phyloP scores from a whole-genome alignment of 1,139 yeast species.

The Nadsonia starkeyi-henricii region DNA sequence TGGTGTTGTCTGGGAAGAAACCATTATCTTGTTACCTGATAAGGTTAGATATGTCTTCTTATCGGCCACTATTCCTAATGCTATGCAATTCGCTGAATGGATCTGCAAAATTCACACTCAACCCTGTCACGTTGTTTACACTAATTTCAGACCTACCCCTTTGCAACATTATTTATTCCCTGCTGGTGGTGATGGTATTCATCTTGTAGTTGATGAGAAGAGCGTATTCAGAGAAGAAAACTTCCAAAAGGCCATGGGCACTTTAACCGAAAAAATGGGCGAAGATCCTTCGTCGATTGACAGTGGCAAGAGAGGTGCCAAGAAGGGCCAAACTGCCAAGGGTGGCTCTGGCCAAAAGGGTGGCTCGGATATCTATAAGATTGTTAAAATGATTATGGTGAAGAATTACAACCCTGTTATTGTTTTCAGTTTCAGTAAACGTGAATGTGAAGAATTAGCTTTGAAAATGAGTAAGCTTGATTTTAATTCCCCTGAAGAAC shows the following conservation, averaged over 20 bases:
- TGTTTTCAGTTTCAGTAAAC: conserved; percentile 89
- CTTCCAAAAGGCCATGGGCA: conserved; percentile 96
- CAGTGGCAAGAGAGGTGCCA: conserved; percentile 17
- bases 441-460: conserved; percentile 92
- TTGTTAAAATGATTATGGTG: conserved; percentile 94
- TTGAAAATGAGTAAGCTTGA: conserved; percentile 89
- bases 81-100: conserved; percentile 98
- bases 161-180: conserved; percentile 94
- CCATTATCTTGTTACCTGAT: conserved; percentile 86
- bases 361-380: conserved; percentile 75
- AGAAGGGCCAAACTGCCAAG: conserved; percentile 59
- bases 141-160: conserved; percentile 98
- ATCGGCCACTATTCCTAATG: conserved; percentile 96
- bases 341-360: conserved; percentile 55
- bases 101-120: conserved; percentile 87
- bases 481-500: conserved; percentile 83
- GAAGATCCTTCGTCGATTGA: conserved; percentile 57
- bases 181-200: conserved; percentile 94
- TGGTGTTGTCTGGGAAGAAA: conserved; percentile 99
- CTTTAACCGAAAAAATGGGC: conserved; percentile 68
- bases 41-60: conserved; percentile 47
- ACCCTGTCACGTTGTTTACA: conserved; percentile 97
- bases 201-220: conserved; percentile 93
- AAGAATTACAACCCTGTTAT: conserved; percentile 94
- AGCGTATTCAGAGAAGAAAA: conserved; percentile 93